Evolutionary conservation across 139 green algal species (phyloP).

Genomic region (Tetradesmus lagerheimii): DNA sequence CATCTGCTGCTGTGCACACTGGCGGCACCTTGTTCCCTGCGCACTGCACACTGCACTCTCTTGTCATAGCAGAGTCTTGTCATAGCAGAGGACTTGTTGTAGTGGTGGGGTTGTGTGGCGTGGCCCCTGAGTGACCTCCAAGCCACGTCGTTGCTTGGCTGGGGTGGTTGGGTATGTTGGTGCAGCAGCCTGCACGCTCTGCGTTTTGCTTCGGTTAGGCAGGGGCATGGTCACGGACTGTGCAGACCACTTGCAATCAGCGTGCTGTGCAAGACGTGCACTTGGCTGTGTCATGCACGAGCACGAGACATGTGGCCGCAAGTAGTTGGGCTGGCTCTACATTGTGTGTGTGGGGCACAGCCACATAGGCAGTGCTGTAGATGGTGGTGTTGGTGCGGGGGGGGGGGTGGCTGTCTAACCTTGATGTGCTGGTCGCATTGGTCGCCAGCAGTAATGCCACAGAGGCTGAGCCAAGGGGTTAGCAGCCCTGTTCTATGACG

Average conservation of each 20-base stretch:
- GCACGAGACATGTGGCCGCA: not conserved
- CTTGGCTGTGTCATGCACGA: not conserved
- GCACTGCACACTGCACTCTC: not conserved
- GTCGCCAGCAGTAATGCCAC: not conserved
- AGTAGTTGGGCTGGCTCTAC: not conserved
- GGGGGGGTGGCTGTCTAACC: not conserved
- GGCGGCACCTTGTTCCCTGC: not conserved
- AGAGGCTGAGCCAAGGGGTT: not conserved
- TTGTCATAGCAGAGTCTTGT: not conserved
- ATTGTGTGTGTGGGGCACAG: no score
- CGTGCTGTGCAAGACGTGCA: no score
- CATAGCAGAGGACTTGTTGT: not conserved
- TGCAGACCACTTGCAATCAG: no score
- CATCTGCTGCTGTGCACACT: not conserved
- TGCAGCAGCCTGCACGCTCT: not conserved
- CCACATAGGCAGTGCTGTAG: not conserved
- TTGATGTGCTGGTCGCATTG: not conserved
- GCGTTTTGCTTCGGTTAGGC: not conserved
- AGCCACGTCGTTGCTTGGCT: not conserved
- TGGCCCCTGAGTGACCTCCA: not conserved
- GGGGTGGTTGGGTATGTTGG: not conserved
- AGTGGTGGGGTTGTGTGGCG: not conserved
- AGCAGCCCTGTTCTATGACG: not conserved
- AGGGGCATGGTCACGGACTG: not conserved
- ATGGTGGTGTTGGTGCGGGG: not conserved